Conservation (phyloP, 176 grass and related monocot species). For the Aegilops umbellulata region DNA sequence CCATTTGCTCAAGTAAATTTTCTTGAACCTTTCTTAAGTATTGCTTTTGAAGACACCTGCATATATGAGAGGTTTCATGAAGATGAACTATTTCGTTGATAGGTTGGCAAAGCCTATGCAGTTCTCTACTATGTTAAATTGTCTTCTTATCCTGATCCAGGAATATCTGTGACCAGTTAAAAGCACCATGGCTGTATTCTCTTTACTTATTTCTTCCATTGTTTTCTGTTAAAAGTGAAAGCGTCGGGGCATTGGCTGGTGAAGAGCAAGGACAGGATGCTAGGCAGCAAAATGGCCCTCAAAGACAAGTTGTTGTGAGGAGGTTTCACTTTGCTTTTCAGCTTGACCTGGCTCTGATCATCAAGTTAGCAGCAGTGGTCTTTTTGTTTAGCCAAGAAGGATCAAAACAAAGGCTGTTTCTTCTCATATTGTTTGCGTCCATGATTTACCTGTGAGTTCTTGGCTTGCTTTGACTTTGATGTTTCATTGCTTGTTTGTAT, state of each 20-base stretch:
- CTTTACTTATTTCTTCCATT: conserved; percentile 3
- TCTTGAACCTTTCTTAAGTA: neutral
- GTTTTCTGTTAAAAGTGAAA: conserved; percentile 59
- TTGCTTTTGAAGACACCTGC: neutral
- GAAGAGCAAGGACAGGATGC: conserved; percentile 61
- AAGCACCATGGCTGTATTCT: neutral
- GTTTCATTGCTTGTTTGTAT: neutral
- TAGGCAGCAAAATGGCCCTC: conserved; percentile 63
- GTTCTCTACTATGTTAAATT: neutral
- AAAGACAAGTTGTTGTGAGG: conserved; percentile 89
- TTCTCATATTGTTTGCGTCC: conserved; percentile 77
- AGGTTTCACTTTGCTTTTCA: conserved; percentile 92
- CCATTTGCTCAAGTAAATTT: conserved; percentile 3
- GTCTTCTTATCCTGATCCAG: conserved; percentile 11
- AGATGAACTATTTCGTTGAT: neutral
- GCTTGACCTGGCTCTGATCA: conserved; percentile 74
- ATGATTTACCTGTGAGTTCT: conserved; percentile 83
- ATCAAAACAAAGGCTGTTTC: conserved; percentile 75
- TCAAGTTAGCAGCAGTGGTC: conserved; percentile 89
- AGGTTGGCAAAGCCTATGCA: neutral
- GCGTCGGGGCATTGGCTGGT: conserved; percentile 30
- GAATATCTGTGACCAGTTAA: neutral
- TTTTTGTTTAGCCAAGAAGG: conserved; percentile 91
- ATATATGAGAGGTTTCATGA: neutral
- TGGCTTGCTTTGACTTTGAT: neutral